phyloP scores from a whole-genome alignment of 495 filamentous ascomycete species.

The Aspergillus mulundensis region DNA sequence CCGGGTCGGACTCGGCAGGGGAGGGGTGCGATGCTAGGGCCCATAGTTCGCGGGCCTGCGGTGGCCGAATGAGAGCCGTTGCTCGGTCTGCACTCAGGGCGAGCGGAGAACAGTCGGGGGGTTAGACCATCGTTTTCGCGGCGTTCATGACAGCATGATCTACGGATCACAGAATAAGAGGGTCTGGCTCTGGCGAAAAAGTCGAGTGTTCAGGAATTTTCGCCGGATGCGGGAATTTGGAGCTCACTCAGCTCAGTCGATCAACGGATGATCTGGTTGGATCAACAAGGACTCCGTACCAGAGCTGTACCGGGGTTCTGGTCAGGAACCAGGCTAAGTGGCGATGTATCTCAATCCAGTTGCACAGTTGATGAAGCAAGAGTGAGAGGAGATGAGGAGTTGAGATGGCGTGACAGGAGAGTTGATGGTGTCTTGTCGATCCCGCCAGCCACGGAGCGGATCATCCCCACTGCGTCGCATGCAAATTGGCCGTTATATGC shows the following conservation, averaged over 20 bases:
- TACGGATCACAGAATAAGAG: not conserved
- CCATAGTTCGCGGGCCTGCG: not conserved
- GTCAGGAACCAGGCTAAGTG: not conserved
- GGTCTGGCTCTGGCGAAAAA: not conserved
- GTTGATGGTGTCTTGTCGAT: not conserved
- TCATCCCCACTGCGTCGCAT: not conserved
- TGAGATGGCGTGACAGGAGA: not conserved
- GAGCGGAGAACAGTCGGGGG: not conserved
- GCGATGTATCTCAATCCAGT: not conserved
- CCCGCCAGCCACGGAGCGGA: not conserved
- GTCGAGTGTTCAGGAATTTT: conserved; percentile 1
- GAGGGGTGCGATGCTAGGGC: not conserved
- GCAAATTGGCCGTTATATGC: not conserved
- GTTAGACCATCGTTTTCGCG: not conserved
- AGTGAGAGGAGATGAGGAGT: not conserved
- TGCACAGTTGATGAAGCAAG: not conserved
- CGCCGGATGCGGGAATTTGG: conserved; percentile 1
- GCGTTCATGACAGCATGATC: conserved; percentile 1
- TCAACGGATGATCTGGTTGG: not conserved
- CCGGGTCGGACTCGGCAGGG: not conserved
- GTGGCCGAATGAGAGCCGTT: not conserved
- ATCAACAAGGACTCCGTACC: not conserved
- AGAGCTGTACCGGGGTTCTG: not conserved
- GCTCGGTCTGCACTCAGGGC: not conserved
- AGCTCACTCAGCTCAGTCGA: not conserved